Base-by-base conservation (phyloP, 345 rosid species). In the rapeseed (Brassica napus) region DNA sequence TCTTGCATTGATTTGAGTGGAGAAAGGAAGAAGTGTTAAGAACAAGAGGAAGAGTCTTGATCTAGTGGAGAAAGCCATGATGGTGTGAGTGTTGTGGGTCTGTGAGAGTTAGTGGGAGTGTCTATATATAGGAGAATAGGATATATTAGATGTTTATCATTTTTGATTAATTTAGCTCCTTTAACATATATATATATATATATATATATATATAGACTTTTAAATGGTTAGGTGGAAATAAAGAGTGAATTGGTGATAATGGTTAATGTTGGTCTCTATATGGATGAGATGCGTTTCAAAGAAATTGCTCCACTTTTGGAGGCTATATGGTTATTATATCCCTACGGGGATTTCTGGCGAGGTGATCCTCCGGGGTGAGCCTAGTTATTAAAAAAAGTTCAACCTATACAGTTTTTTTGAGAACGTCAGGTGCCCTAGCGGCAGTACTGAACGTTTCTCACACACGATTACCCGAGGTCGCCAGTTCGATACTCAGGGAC, bases 1-100 rank as follows among this genome's bases (percentile, higher is more conserved):
- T 75, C 84, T 83, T 15, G 84, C 85, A 58, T 52, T 70, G 77
- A 32, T 81, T 60, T 72, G 84, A 21, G 69, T 8, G 47, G 62
- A 58, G 69, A 63, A 72, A 10, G 75, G 26, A 80, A 63, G n/a
- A 18, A 81, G 3, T 47, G 71, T 9, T 23, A 71, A 21, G 76
- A 68, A 28, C 72, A 77, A 23, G 69, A 85, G 10, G 72, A 75
- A 24, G 74, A 78, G 57, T 63, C 74, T 0, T 59, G 73, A 9
- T 73, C 39, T 75, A 28, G 68, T 74, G 42, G 84, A 60, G 67
- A 73, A 59, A 31, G 84, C 62, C 85, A 85, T 85, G 30, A 26
- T 75, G 70, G 15, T 65, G 63, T 21, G 31, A 44, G 69, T 69
- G 23, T 73, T 80, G 60, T 69, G 31, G 15, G 35, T 49, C 60